These are phyloP conservation scores for Yarrowia porcina DNA, from an alignment of 805 yeast genomes.

Conservation along the genomic window DNA sequence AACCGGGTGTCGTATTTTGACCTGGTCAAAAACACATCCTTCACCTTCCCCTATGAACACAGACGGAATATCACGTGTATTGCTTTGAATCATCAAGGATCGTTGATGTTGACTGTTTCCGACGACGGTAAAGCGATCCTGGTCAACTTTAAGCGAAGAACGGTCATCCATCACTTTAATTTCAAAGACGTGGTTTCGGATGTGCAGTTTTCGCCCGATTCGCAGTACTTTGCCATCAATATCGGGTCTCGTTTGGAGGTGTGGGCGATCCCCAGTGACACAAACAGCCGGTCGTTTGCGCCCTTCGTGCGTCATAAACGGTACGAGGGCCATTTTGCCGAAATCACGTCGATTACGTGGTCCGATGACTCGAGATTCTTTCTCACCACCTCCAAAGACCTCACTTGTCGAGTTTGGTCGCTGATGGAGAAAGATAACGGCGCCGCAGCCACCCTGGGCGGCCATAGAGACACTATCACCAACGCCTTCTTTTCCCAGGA, in stretches of 20 bases:
- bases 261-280: slow-evolving; percentile 83
- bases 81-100: slow-evolving; percentile 79
- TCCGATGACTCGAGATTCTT: slow-evolving; percentile 86
- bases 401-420: slow-evolving; percentile 83
- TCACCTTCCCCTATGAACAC: slow-evolving; percentile 89
- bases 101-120: slow-evolving; percentile 78
- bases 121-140: slow-evolving; percentile 90
- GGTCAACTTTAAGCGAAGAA: slow-evolving; percentile 76
- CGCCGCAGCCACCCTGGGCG: slow-evolving; percentile 84
- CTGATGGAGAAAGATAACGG: slow-evolving; percentile 62
- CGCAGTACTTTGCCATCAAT: slow-evolving; percentile 81
- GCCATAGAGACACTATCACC: slow-evolving; percentile 86
- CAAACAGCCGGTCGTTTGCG: slow-evolving; percentile 88
- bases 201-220: slow-evolving; percentile 83
- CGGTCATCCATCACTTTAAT: slow-evolving; percentile 90
- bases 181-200: slow-evolving; percentile 76
- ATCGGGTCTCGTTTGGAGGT: slow-evolving; percentile 79
- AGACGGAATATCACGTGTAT: slow-evolving; percentile 75
- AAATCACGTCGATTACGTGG: slow-evolving; percentile 78
- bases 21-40: slow-evolving; percentile 75
- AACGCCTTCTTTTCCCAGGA: slow-evolving; percentile 82
- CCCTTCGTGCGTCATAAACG: slow-evolving; percentile 89
- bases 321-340: slow-evolving; percentile 90
- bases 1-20: slow-evolving; percentile 89
- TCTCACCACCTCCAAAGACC: slow-evolving; percentile 81